These are phyloP conservation scores for Solanum piurae DNA, from an alignment of 257 asterid species.

Conservation along the genomic window DNA sequence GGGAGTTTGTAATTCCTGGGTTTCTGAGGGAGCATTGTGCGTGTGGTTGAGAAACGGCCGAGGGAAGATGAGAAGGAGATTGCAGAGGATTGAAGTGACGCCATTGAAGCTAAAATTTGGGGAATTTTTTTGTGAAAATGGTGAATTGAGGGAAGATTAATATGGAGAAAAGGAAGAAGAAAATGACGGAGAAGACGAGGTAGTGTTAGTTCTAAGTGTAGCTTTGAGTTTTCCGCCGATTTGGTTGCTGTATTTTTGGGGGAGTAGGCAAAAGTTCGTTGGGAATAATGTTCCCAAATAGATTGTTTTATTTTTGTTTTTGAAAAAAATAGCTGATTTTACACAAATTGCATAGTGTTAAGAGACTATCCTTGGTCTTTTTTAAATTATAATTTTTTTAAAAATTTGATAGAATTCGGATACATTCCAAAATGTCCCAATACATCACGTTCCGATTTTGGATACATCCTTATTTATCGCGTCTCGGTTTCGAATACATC, in stretches of 20 bases:
- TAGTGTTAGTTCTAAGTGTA: slow-evolving; percentile 18
- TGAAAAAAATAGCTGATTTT: no score
- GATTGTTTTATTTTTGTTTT: no score
- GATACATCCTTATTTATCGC: no score
- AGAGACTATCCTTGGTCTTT: fast-evolving
- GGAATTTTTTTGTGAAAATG: background rate
- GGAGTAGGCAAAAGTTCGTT: background rate
- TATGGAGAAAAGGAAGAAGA: background rate
- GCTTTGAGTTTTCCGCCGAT: slow-evolving; percentile 36
- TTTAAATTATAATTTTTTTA: no score
- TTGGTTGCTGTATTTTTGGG: background rate
- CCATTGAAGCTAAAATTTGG: background rate
- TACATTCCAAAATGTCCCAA: background rate
- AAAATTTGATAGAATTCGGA: no score
- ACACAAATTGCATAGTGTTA: background rate
- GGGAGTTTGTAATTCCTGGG: slow-evolving; percentile 11
- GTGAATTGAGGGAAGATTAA: background rate
- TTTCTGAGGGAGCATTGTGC: slow-evolving; percentile 7
- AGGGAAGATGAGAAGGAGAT: slow-evolving; percentile 35
- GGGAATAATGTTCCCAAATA: background rate
- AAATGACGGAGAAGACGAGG: slow-evolving; percentile 64
- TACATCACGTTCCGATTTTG: fast-evolving
- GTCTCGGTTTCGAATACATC: fast-evolving
- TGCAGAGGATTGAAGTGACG: slow-evolving; percentile 45
- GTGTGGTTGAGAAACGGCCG: slow-evolving; percentile 21